Evolutionary conservation across 257 asterid species (phyloP), one percentile per base, ranked within the genome.

Genomic region (Paulownia fortunei): DNA sequence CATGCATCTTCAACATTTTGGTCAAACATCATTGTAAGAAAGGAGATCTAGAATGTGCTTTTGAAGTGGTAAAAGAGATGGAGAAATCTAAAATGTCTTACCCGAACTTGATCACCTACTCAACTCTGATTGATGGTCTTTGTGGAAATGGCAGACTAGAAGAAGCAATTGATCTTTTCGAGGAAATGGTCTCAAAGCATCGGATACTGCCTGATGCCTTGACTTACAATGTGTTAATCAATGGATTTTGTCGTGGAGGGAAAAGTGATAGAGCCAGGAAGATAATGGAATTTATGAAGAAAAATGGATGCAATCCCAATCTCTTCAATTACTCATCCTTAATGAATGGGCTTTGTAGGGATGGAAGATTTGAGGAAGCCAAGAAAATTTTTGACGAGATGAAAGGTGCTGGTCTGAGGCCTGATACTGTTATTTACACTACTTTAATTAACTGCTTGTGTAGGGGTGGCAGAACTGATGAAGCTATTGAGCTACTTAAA

Each of bases 1-100:
- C 98, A 1, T 93, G 98, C 82, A 95, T 95, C 73, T 95, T 91
- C 87, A 95, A 95, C 89, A 95, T 95, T 72, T 79, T 93, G 82
- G 92, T 95, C 77, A 93, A 95, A 69, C 84, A 91, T 84, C 98
- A 95, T 49, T 90, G 97, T 76, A 89, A 49, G 86, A 89, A 84
- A 26, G 94, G 92, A 21, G 96, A 93, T 76, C 44, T 91, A 7
- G 91, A 81, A 32, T 84, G 90, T 37, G 98, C 99, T 27, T 86
- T 88, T 76, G 90, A 84, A 80, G 92, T 95, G 65, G 82, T 90
- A 78, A 79, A 86, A 74, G 97, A 88, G 89, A 95, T 93, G 99
- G 92, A 88, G 84, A 87, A 86, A 80, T 88, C 92, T 7, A 16
- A 76, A 47, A 52, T 76, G 36, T 90, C 98, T 58, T 81, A 56